Evolutionary conservation across 306 rosid species (phyloP).

Genomic region (Dalbergia cultrata): DNA sequence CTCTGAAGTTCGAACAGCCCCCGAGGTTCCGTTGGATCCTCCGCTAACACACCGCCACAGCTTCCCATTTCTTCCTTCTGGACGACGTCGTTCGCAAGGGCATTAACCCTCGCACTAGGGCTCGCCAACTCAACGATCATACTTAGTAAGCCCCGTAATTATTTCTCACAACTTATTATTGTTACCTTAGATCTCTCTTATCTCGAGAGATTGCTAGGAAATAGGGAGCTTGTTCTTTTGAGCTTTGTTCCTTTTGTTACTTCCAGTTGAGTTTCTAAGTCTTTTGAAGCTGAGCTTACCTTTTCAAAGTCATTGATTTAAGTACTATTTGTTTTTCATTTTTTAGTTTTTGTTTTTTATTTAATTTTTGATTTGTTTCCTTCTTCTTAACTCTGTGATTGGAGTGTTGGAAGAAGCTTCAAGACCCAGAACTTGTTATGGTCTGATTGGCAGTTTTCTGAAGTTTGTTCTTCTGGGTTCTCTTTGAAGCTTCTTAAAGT

Average conservation of each 20-base stretch:
- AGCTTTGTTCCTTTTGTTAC: neutral
- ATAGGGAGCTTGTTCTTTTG: constrained; percentile 52
- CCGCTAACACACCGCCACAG: no score
- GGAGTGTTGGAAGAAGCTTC: constrained; percentile 41
- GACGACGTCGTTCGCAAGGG: constrained; percentile 88
- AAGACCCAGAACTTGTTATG: constrained; percentile 38
- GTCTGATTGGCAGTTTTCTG: constrained; percentile 29
- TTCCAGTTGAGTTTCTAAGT: constrained; percentile 7
- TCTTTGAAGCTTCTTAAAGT: constrained; percentile 23
- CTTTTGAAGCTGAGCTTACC: neutral
- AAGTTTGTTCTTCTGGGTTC: constrained; percentile 44
- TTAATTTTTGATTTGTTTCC: no score
- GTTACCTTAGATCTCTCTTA: no score
- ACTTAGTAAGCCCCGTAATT: constrained; percentile 47
- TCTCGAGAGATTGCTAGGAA: constrained; percentile 24
- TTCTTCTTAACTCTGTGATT: neutral
- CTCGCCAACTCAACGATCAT: constrained; percentile 80
- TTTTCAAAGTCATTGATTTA: neutral
- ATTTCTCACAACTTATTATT: no score
- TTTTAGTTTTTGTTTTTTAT: neutral
- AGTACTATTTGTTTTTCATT: neutral
- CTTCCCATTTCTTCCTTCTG: no score
- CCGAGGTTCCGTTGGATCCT: no score
- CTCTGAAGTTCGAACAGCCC: no score
- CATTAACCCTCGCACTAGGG: constrained; percentile 86